Evolutionary conservation across 2,329 filamentous ascomycete genomes (phyloP).

Genomic region (Xylariaceae sp.): DNA sequence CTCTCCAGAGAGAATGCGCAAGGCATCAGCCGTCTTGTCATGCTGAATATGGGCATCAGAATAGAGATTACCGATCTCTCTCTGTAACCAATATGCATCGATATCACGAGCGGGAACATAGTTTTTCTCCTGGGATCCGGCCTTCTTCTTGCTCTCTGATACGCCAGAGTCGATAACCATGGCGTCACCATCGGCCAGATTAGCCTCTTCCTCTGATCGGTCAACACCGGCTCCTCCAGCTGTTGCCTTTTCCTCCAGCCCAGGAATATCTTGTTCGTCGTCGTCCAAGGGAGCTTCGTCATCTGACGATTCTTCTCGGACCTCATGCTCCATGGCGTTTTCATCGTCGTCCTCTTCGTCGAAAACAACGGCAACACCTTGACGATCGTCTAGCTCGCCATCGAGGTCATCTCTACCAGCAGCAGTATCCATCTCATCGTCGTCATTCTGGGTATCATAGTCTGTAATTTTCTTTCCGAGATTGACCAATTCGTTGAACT

Average conservation of each 20-base stretch:
- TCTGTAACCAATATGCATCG: conserved; percentile 94
- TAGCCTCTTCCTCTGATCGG: conserved; percentile 46
- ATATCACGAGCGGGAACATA: conserved; percentile 80
- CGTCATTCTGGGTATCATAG: conserved; percentile 93
- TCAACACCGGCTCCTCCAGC: conserved; percentile 46
- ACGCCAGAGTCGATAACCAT: conserved; percentile 74
- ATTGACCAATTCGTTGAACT: conserved; percentile 96
- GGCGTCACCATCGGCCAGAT: conserved; percentile 59
- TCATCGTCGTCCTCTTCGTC: conserved; percentile 87
- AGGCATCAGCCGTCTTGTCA: conserved; percentile 80
- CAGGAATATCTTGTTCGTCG: conserved; percentile 51
- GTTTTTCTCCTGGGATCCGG: conserved; percentile 49
- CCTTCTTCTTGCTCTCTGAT: conserved; percentile 42
- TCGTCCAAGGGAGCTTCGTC: conserved; percentile 66
- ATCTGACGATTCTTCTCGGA: conserved; percentile 81
- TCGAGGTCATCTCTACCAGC: conserved; percentile 58
- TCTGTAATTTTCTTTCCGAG: conserved; percentile 98
- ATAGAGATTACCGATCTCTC: conserved; percentile 84
- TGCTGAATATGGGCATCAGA: conserved; percentile 89
- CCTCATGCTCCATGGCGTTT: conserved; percentile 71
- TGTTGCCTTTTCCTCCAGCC: conserved; percentile 46
- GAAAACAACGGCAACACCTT: conserved; percentile 96
- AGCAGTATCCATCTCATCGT: conserved; percentile 75
- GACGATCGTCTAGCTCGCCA: conserved; percentile 83
- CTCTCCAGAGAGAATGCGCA: conserved; percentile 75